These are phyloP conservation scores for Amanita polypyramis DNA, from an alignment of 768 basidiomycete genomes.

Conservation along the genomic window DNA sequence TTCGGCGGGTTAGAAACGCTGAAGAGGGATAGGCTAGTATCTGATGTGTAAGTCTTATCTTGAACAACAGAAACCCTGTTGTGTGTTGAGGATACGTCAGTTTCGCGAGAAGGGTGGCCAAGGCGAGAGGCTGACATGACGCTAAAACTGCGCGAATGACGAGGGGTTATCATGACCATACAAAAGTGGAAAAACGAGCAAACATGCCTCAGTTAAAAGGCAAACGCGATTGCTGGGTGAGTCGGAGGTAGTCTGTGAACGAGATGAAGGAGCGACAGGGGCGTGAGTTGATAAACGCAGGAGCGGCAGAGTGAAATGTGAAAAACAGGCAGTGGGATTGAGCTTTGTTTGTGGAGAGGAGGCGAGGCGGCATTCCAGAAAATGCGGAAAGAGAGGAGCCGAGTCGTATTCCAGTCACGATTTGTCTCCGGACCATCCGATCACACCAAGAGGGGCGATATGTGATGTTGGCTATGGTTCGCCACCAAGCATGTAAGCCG, in stretches of 20 bases:
- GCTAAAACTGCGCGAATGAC: conserved; percentile 1
- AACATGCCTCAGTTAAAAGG: conserved; percentile 7
- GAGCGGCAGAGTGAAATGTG: conserved; percentile 8
- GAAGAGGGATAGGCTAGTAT: background rate
- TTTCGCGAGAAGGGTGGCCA: background rate
- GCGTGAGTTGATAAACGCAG: conserved; percentile 8
- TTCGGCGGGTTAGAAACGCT: conserved; percentile 10
- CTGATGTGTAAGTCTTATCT: background rate
- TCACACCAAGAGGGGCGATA: conserved; percentile 1
- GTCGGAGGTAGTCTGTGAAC: conserved; percentile 8
- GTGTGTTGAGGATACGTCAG: background rate
- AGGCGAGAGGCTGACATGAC: conserved; percentile 5
- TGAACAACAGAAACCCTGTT: background rate
- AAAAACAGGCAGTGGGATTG: conserved; percentile 3
- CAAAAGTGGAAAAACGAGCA: background rate
- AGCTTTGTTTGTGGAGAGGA: conserved; percentile 9
- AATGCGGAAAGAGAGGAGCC: conserved; percentile 6
- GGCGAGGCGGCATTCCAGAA: conserved; percentile 4
- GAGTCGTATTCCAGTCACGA: conserved; percentile 3
- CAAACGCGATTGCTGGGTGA: background rate
- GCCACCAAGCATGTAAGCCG: background rate
- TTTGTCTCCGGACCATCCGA: conserved; percentile 8
- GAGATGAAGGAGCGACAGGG: conserved; percentile 8
- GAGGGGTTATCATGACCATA: conserved; percentile 1
- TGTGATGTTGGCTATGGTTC: background rate